These are phyloP conservation scores for Gossypium schwendimanii DNA, from an alignment of 441 rosid species.

Conservation along the genomic window DNA sequence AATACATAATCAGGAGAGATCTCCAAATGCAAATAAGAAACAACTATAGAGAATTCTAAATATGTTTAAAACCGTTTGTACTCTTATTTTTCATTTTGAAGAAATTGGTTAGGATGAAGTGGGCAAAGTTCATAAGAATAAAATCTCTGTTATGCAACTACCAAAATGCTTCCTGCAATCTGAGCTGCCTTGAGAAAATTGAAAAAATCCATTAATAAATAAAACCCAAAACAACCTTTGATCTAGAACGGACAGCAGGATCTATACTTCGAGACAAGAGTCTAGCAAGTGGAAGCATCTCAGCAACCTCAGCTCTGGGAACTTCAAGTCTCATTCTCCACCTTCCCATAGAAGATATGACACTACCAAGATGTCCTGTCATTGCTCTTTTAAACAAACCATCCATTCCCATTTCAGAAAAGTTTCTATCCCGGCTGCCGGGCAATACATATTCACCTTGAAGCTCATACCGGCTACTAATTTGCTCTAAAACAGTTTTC, in stretches of 20 bases:
- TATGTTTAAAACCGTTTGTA: background rate
- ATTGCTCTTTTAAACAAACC: slow-evolving; percentile 84
- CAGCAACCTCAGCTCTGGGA: slow-evolving; percentile 95
- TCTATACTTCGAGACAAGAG: slow-evolving; percentile 95
- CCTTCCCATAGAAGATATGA: slow-evolving; percentile 98
- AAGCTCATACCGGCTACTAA: slow-evolving; percentile 90
- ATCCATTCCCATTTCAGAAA: slow-evolving; percentile 63
- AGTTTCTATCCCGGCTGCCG: slow-evolving; percentile 79
- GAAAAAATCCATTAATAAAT: slow-evolving; percentile 4
- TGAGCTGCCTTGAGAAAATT: background rate
- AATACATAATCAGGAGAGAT: background rate
- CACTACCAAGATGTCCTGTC: slow-evolving; percentile 93
- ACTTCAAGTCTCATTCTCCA: slow-evolving; percentile 99
- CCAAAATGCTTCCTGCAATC: slow-evolving; percentile 3
- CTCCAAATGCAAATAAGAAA: background rate
- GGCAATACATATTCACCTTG: slow-evolving; percentile 99
- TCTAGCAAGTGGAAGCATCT: slow-evolving; percentile 99
- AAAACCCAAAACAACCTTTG: slow-evolving; percentile 60
- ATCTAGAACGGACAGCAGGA: slow-evolving; percentile 93
- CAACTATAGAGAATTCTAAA: background rate
- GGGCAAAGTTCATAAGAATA: background rate
- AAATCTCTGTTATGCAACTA: background rate
- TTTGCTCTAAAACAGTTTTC: slow-evolving; percentile 87
- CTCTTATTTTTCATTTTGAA: slow-evolving; percentile 2
- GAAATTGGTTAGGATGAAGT: background rate